Conservation (phyloP, 2,329 filamentous ascomycete genomes). For the Coniella vitis region DNA sequence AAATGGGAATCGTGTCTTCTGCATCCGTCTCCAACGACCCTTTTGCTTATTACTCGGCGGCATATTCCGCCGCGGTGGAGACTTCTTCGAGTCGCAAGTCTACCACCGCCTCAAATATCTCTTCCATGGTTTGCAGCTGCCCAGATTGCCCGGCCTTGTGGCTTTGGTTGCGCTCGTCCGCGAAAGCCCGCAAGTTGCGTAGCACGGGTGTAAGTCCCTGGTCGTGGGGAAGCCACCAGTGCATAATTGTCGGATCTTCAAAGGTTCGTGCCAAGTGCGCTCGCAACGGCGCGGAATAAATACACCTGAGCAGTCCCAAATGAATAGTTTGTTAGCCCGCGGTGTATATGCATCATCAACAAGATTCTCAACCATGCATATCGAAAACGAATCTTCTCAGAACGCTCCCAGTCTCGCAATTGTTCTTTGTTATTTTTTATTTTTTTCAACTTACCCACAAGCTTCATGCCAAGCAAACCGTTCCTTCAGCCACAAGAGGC, state of each 20-base stretch:
- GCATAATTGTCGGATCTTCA: constrained; percentile 59
- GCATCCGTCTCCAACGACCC: no score
- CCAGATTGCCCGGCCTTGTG: constrained; percentile 54
- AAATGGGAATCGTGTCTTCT: not conserved
- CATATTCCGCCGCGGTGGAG: not conserved
- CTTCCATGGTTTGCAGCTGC: constrained; percentile 67
- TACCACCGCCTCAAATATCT: constrained; percentile 55
- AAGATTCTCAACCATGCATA: no score
- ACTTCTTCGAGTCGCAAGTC: not conserved
- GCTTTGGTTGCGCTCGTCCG: constrained; percentile 66
- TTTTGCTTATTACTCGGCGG: constrained; percentile 21
- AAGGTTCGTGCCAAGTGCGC: constrained; percentile 71
- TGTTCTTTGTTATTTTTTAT: not conserved
- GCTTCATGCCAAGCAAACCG: constrained; percentile 75
- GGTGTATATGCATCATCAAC: not conserved
- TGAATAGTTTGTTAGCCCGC: not conserved
- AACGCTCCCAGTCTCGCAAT: not conserved
- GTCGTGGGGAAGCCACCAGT: constrained; percentile 87
- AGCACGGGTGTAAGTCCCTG: constrained; percentile 70
- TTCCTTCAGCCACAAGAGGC: constrained; percentile 71
- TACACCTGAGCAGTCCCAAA: constrained; percentile 56
- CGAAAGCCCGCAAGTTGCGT: constrained; percentile 71
- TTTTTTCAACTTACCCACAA: constrained; percentile 53
- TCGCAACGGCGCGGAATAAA: constrained; percentile 70
- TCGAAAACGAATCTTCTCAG: no score